These are phyloP conservation scores for Cryptococcus depauperatus DNA, from an alignment of 1,284 basidiomycete species.

Conservation along the genomic window DNA sequence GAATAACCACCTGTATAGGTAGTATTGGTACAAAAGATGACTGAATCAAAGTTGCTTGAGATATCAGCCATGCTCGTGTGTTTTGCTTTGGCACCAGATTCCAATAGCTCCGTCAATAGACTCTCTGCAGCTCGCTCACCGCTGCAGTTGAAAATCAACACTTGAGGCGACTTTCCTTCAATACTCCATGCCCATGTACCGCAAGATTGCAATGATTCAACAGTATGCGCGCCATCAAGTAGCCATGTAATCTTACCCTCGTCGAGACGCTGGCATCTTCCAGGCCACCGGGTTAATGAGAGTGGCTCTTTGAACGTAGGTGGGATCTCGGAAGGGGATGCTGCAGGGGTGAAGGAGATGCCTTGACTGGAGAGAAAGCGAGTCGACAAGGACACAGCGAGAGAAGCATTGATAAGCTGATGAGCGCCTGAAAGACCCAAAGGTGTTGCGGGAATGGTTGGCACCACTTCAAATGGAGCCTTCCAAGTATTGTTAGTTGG, in stretches of 20 bases:
- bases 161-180: slow-evolving; percentile 42
- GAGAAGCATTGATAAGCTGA: slow-evolving; percentile 80
- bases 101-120: slow-evolving; percentile 59
- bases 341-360: slow-evolving; percentile 24
- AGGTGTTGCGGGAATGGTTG: slow-evolving; percentile 24
- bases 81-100: slow-evolving; percentile 25
- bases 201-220: slow-evolving; percentile 80
- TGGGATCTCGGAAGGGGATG: slow-evolving; percentile 47
- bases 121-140: slow-evolving; percentile 70
- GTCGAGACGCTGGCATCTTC: slow-evolving; percentile 87
- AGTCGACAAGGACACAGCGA: slow-evolving; percentile 70
- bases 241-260: slow-evolving; percentile 65
- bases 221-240: slow-evolving; percentile 91
- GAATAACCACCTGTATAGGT: slow-evolving; percentile 83
- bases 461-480: slow-evolving; percentile 31
- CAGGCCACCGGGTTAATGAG: slow-evolving; percentile 76
- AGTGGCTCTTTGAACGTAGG: slow-evolving; percentile 57
- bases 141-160: slow-evolving; percentile 94
- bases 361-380: slow-evolving; percentile 55
- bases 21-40: slow-evolving; percentile 92
- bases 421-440: slow-evolving; percentile 82
- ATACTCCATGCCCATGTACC: slow-evolving; percentile 59
- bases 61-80: slow-evolving; percentile 46
- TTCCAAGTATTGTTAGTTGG: too few species aligned
- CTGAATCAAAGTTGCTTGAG: slow-evolving; percentile 60